Evolutionary conservation across 345 rosid species (phyloP).

Genomic region (Populus tremula): DNA sequence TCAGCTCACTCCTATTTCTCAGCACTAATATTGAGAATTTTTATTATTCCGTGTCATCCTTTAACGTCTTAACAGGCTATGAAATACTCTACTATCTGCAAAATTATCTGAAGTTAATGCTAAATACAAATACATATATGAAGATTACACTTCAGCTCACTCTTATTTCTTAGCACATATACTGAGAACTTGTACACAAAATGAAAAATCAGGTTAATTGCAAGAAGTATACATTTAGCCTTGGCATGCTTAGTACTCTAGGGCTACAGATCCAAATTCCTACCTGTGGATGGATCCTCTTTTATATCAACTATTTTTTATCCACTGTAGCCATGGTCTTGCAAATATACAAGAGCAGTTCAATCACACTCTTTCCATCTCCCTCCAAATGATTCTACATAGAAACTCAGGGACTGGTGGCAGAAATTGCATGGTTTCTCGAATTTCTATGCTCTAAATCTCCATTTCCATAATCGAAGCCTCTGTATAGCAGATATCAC

Average conservation of each 20-base stretch:
- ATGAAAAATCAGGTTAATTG: neutral
- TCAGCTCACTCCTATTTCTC: neutral
- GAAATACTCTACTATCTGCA: conserved; percentile 57
- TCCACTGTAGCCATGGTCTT: too few species aligned
- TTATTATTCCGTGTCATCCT: conserved; percentile 53
- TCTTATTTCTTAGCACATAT: neutral
- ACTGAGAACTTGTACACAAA: neutral
- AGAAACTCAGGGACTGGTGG: too few species aligned
- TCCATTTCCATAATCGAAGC: too few species aligned
- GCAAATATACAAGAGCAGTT: too few species aligned
- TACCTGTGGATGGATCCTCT: too few species aligned
- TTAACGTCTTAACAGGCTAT: conserved; percentile 61
- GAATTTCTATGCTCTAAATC: too few species aligned
- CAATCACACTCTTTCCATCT: too few species aligned
- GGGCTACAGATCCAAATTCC: too few species aligned
- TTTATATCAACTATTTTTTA: too few species aligned
- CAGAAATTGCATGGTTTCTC: too few species aligned
- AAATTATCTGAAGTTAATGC: conserved; percentile 11
- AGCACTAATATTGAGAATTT: neutral
- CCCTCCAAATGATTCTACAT: too few species aligned
- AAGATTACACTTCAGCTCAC: neutral
- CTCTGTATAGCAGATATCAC: too few species aligned
- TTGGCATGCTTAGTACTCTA: neutral
- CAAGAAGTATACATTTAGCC: neutral
- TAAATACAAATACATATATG: neutral